Base-by-base conservation (phyloP, 495 filamentous ascomycete genomes). In the Penicillium atrosanguineum region DNA sequence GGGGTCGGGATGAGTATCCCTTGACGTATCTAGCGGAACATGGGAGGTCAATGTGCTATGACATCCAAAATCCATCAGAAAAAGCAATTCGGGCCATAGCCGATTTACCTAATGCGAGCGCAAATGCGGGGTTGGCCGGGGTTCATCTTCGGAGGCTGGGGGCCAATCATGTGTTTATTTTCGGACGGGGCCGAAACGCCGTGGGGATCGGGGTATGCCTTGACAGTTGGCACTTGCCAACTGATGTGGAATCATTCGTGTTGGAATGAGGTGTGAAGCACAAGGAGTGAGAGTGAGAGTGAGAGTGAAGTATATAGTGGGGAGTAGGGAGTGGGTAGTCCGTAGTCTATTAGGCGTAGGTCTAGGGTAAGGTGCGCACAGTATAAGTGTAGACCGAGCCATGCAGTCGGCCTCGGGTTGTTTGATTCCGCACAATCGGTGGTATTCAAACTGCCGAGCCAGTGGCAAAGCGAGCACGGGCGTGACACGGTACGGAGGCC, bases 101-200 rank as follows among this genome's bases (percentile, higher is more conserved):
- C 59, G 53, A 55, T 62, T 44, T 65, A 65, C 63, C 60, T 63
- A 65, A 63, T 53, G 47, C 23, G 44, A 62, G 20, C 51, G 31
- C 28, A 54, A 66, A 66, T 66, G 63, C 63, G 63, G 63, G 63
- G 63, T 62, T 62, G 55, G 53, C 61, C 62, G 67, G 67, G 67
- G 63, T 70, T 60, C 64, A 63, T 61, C 56, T 54, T 73, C 68
- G 66, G 64, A 61, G 65, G 56, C 19, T 61, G 61, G 59, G 60
- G 60, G 54, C 67, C 69, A 71, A 71, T 71, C 67, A 66, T 28
- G 26, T 41, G 39, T 46, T 23, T 5, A 2, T 23, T 2, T 43
- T 54, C 62, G 58, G 61, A 64, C 52, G 59, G 62, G 50, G 60
- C 62, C 62, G 62, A 65, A 46, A 44, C 20, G 44, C 45, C 39